A percentile compares a stretch with the other conserved stretches of the same genome.
These are phyloP conservation scores for Vigna hirtella DNA, from an alignment of 306 rosid species.

Conservation along the genomic window DNA sequence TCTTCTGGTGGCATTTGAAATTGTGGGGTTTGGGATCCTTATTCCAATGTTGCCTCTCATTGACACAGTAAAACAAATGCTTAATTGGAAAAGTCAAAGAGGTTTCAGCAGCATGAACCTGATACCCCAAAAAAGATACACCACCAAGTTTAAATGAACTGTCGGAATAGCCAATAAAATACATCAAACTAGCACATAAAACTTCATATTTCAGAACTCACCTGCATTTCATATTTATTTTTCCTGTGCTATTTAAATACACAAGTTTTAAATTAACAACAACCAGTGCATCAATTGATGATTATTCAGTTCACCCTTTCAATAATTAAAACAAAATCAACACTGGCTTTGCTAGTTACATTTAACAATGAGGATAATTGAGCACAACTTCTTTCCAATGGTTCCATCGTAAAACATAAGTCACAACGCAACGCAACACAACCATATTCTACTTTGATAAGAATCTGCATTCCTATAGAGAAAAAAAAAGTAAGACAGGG, in stretches of 20 bases:
- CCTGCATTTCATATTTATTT: not conserved
- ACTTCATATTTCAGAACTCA: not conserved
- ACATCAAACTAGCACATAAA: not conserved
- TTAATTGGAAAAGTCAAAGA: constrained; percentile 11
- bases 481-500: not conserved
- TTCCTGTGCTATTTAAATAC: not conserved
- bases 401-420: not conserved
- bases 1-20: constrained; percentile 58
- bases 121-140: constrained; percentile 7
- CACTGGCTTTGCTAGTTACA: not conserved
- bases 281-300: not conserved
- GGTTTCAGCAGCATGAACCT: constrained; percentile 45
- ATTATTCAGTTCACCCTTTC: not conserved
- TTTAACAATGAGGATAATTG: not conserved
- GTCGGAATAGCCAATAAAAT: constrained; percentile 6
- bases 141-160: constrained; percentile 9
- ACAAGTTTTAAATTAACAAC: not conserved
- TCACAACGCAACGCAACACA: not conserved
- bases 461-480: not conserved
- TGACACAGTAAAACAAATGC: constrained; percentile 28
- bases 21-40: constrained; percentile 50
- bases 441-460: not conserved
- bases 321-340: not conserved
- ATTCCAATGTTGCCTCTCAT: constrained; percentile 77
- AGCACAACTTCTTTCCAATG: not conserved